Conservation (phyloP, 371 early-diverging fungal species). For the Basidiobolus meristosporus region DNA sequence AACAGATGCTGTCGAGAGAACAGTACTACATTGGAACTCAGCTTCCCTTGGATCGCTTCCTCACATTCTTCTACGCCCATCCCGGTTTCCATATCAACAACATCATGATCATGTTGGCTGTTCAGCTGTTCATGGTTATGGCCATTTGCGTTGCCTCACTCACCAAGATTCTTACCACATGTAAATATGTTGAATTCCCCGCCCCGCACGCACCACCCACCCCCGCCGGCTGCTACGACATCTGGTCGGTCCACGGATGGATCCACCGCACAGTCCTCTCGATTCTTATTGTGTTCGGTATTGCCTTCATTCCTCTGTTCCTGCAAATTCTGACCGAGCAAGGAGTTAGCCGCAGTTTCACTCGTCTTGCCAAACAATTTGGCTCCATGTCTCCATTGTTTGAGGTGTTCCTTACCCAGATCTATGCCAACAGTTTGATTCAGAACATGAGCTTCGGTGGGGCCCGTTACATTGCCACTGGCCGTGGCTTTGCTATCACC, state of each 20-base stretch:
- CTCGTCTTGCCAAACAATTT: conserved; percentile 64
- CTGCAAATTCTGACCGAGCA: conserved; percentile 72
- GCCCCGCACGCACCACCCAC: conserved; percentile 22
- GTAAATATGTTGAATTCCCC: conserved; percentile 18
- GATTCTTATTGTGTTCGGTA: conserved; percentile 59
- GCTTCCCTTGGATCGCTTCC: conserved; percentile 63
- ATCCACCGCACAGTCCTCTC: conserved; percentile 62
- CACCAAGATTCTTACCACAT: conserved; percentile 29
- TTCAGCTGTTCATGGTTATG: conserved; percentile 67
- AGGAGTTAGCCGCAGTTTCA: conserved; percentile 52
- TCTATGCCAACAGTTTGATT: conserved; percentile 65
- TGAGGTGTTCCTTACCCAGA: conserved; percentile 79
- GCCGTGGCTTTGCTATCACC: conserved; percentile 81
- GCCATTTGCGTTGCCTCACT: conserved; percentile 55
- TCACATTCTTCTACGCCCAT: conserved; percentile 79
- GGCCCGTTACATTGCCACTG: conserved; percentile 72
- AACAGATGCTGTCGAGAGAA: conserved; percentile 80
- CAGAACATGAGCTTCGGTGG: conserved; percentile 69
- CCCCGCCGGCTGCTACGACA: conserved; percentile 44
- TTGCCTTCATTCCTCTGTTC: conserved; percentile 71
- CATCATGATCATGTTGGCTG: conserved; percentile 69
- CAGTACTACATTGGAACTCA: conserved; percentile 77
- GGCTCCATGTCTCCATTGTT: conserved; percentile 70
- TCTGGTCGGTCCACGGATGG: conserved; percentile 67
- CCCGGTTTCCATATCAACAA: conserved; percentile 87